These are phyloP conservation scores for Auricularia heimuer DNA, from an alignment of 768 basidiomycete species.

Conservation along the genomic window DNA sequence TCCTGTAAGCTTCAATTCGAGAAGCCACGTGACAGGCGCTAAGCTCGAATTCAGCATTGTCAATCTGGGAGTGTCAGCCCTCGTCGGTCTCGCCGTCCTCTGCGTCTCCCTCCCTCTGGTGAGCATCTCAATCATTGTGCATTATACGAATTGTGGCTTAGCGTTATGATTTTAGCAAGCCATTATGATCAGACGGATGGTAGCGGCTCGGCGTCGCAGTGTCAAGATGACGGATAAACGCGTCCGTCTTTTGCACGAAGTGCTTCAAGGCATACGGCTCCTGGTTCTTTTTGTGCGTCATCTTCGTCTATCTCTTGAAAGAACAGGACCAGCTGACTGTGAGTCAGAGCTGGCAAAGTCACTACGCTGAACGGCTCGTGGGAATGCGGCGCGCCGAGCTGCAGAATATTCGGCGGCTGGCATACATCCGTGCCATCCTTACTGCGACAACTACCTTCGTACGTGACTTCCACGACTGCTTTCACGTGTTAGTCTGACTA, in stretches of 20 bases:
- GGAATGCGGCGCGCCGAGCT: slow-evolving; percentile 22
- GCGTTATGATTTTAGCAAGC: slow-evolving; percentile 24
- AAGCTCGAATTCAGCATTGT: background rate
- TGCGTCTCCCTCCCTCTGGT: background rate
- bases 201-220: slow-evolving; percentile 41
- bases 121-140: background rate
- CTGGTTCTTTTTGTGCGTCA: slow-evolving; percentile 52
- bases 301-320: too few species aligned
- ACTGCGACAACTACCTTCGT: background rate
- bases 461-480: slow-evolving; percentile 22
- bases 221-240: slow-evolving; percentile 59
- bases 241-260: slow-evolving; percentile 39
- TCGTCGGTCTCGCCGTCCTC: slow-evolving; percentile 45
- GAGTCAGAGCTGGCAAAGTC: background rate
- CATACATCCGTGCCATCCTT: slow-evolving; percentile 15
- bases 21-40: background rate
- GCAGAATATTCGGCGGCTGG: slow-evolving; percentile 14
- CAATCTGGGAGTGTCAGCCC: slow-evolving; percentile 57
- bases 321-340: too few species aligned
- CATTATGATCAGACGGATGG: slow-evolving; percentile 41
- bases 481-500: slow-evolving; percentile 31
- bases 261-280: slow-evolving; percentile 57
- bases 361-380: slow-evolving; percentile 33
- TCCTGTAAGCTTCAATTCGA: slow-evolving; percentile 25
- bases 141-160: too few species aligned